These are phyloP conservation scores for Puccinia hordei DNA, from an alignment of 1,284 basidiomycete species.

Conservation along the genomic window DNA sequence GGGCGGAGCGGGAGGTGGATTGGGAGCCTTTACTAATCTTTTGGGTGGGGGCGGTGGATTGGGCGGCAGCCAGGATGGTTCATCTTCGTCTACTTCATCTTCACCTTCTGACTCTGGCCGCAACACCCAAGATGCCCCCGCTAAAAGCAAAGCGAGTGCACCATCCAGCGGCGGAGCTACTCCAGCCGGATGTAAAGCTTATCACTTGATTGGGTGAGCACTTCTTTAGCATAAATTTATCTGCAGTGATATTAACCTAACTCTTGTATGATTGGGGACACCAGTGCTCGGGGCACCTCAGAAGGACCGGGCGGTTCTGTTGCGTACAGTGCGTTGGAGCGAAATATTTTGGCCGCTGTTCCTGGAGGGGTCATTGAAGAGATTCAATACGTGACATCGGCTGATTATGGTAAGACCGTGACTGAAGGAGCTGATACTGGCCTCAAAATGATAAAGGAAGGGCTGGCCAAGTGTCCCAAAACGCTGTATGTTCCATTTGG, in stretches of 20 bases:
- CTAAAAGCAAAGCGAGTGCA: background rate
- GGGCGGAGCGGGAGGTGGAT: too few relatives aligned
- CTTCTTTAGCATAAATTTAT: background rate
- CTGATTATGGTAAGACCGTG: constrained; percentile 20
- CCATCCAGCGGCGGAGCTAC: background rate
- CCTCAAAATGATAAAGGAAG: background rate
- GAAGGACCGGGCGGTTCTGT: background rate
- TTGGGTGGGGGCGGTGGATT: too few relatives aligned
- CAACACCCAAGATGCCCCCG: background rate
- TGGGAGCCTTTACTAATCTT: too few relatives aligned
- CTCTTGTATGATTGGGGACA: background rate
- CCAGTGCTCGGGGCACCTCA: constrained; percentile 5
- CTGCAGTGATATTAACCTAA: background rate
- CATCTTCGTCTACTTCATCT: background rate
- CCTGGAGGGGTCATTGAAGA: constrained; percentile 29
- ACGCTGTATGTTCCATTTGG: constrained; percentile 28
- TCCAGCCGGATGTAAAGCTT: constrained; percentile 5
- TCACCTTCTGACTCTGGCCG: background rate
- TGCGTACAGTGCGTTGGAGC: background rate
- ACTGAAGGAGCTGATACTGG: constrained; percentile 13
- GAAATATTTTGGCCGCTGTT: constrained; percentile 14
- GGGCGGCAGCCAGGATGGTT: too few relatives aligned
- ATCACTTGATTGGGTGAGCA: background rate
- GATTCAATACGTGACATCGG: constrained; percentile 10
- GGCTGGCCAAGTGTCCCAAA: constrained; percentile 23